Base-by-base conservation (phyloP, 2,329 filamentous ascomycete species). In the Neoscytalidium dimidiatum region DNA sequence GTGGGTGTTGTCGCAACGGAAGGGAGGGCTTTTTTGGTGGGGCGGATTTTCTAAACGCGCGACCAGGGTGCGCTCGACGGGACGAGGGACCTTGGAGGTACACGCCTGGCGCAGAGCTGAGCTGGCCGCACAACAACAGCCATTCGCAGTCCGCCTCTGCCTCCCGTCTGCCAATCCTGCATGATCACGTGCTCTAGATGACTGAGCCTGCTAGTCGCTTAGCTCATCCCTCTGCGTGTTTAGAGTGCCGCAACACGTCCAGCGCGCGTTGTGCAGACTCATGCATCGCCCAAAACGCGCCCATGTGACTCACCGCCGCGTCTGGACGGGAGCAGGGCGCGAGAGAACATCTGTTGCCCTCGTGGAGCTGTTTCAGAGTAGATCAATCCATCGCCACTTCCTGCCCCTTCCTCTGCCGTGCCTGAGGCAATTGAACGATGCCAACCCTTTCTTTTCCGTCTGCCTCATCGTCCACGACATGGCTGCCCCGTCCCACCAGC, bases 1-100 rank as follows among this genome's bases (percentile, higher is more conserved):
- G 61, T 56, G 19, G 61, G 31, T 49, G 35, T 63, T n/a, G 17
- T 63, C 21, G 33, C 26, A 60, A 48, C 35, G 43, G 26, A 41
- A 60, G 44, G 44, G 44, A 60, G 56, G 21, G 52, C 29, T 57
- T 23, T 19, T 29, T 52, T 52, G 33, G 52, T 57, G 52, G 52
- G 52, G 52, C 38, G 43, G 38, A 41, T 41, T 41, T 41, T 41
- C 38, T 41, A 41, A 41, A 41, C 38, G 38, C 13, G 38, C 38
- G 38, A 41, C 38, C 38, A 41, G 38, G 38, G 38, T 41, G 38
- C 38, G 8, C 8, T 35, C 33, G 33, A 35, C 33, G 33, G 33
- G 33, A 35, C 33, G 9, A 41, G 11, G 38, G n/a, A n/a, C n/a
- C n/a, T n/a, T n/a, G n/a, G n/a, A n/a, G n/a, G n/a, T n/a, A 41